Base-by-base conservation (phyloP, 1,284 basidiomycete species). In the Hortiboletus rubellus region DNA sequence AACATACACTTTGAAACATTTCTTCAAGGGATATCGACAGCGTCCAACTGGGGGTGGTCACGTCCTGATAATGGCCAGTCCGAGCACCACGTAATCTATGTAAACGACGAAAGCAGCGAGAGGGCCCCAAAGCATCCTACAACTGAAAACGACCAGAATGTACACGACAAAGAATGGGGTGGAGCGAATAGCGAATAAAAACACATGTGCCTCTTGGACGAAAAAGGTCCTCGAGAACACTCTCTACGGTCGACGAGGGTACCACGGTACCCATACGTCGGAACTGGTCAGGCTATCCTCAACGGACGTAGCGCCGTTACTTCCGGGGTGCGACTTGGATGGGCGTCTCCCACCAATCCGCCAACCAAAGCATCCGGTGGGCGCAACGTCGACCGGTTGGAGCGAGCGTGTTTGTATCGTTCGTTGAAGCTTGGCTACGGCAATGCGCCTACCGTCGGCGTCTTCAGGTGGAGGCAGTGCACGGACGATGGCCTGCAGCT, bases 361-460 rank as follows among this genome's bases (percentile, higher is more conserved):
- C 66, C 67, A 65, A 0, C 45, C 14, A 52, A 68, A 68, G 37
- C 66, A 71, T 14, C 66, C 66, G 1, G 43, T 18, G 3, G 66
- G 56, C 15, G 33, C 46, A 0, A 64, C 46, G 5, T 71, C 65
- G 22, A 71, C 53, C 14, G 66, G 66, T 8, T 66, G 59, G 1
- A 68, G 38, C 46, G 69, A 36, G 3, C 69, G 63, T 34, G 64
- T 71, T 54, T 63, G 61, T 14, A 68, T 66, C 46, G 51, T 30
- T 1, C 41, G 55, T 37, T 45, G 59, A 7, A 68, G 55, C 37
- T 30, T 60, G 27, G 48, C 47, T 0, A 70, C 31, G 17, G 59
- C 50, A 4, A 2, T 22, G 1, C 7, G 46, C 37, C 47, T 27
- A 1, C n/a, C 55, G 31, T 58, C 36, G 14, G 45, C 7, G 22